Evolutionary conservation across 164 flowering plant genomes (phyloP), one percentile per base, ranked within the genome.

Genomic region (Aristolochia californica): DNA sequence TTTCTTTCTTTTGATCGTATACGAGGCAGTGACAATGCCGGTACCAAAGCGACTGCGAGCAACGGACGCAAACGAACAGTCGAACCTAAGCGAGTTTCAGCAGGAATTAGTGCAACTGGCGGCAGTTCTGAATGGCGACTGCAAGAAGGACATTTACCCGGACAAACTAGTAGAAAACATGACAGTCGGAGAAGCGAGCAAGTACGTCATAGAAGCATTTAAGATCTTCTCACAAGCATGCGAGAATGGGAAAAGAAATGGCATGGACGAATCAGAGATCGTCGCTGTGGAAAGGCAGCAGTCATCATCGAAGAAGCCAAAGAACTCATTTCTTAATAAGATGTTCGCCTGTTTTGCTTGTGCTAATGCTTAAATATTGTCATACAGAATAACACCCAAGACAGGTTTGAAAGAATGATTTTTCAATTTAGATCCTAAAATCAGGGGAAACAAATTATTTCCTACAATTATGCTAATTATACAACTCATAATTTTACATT

Each of bases 51-150:
- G 66, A 58, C 30, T 74, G 63, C 58, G 88, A 2, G 74, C 72
- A 1, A 15, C 21, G 0, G 85, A 70, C 14, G 69, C 81, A 2
- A 67, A 72, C 7, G 93, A 81, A 56, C 74, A 64, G 1, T 72
- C 27, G 8, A 65, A 74, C 45, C 68, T 90, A 3, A 83, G 77
- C 34, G 87, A 85, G 4, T 85, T 87, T 43, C 97, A 90, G 59
- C 60, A 55, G 53, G 94, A 83, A 56, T 15, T 87, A 70, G 88
- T 85, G 47, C 84, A 82, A 43, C 22, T 88, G 66, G 82, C 81
- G 4, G 93, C 91, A 3, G 68, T 67, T 4, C 13, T 90, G 60
- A 77, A 73, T n/a, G 95, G 94, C 1, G 91, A 86, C 53, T 75
- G 71, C 54, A 57, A 15, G 9, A 77, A 78, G 65, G 80, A 74